Evolutionary conservation across 2,329 filamentous ascomycete genomes (phyloP), one percentile per base, ranked within the genome.

Genomic region (Fusarium solani-melongenae): DNA sequence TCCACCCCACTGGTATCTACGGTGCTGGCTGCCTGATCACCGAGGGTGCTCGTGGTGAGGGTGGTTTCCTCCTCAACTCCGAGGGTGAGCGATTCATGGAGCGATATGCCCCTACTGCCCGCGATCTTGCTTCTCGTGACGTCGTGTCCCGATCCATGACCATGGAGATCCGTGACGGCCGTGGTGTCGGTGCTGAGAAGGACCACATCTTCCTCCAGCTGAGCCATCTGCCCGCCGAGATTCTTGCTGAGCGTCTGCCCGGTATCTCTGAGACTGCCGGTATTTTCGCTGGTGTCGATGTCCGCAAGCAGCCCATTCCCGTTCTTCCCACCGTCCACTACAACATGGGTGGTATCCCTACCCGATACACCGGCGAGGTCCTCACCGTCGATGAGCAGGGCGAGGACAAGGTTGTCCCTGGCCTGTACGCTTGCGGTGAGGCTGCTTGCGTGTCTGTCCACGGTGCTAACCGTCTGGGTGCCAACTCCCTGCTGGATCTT

Each of bases 11-110:
- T 76, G 96, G 96, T 91, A 98, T 99, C 86, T 99, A 99, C 84
- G 96, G 96, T 81, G 96, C 96, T 80, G 96, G 96, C 76, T 97
- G 96, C 86, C 88, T 99, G 89, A 99, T 99, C 82, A 98, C 96
- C 14, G 96, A 99, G 87, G 96, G 96, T 79, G 94, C 96, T 78
- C 94, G 96, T 89, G 96, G 96, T 88, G 96, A 98, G 89, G 96
- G 96, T 89, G 96, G 96, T 81, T 98, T 98, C 84, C 91, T 99
- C 60, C 90, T 98, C 77, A 99, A 99, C 91, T 95, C 94, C 7
- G 94, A 98, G 89, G 96, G 96, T 87, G 96, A 98, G 88, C 93
- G 96, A 80, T 99, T 99, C 87, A 99, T 99, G 96, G 96, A 98
- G 87, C 92, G 96, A 81, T 99, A 99, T 82, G 96, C 96, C 49